Conservation (phyloP, 768 basidiomycete genomes). For the Suillus variegatus region DNA sequence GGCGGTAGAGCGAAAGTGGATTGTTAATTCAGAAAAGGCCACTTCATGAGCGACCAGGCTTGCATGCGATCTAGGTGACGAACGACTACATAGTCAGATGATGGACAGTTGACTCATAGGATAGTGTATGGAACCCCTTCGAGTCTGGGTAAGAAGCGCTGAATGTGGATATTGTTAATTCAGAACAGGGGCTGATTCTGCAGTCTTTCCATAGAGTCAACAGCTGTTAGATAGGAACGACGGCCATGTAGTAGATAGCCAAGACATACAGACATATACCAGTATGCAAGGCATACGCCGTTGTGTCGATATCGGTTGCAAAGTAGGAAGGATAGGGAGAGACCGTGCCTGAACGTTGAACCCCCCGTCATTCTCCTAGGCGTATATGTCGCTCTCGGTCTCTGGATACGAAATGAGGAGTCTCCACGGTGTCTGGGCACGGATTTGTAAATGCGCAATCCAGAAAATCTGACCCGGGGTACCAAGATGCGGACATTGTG, state of each 20-base stretch:
- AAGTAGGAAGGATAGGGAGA: neutral
- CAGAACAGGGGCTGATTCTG: neutral
- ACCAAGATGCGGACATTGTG: neutral
- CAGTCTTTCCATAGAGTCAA: neutral
- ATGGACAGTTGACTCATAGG: neutral
- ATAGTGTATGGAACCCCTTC: neutral
- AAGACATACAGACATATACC: neutral
- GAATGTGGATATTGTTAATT: neutral
- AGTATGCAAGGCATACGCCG: neutral
- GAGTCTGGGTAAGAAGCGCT: neutral
- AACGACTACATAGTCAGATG: neutral
- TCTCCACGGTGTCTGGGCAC: neutral
- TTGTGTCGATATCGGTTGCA: neutral
- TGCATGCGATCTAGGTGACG: neutral
- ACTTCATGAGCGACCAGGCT: neutral
- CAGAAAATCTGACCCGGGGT: neutral
- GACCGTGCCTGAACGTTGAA: constrained; percentile 57
- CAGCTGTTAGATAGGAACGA: neutral
- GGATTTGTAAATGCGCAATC: neutral
- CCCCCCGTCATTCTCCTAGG: constrained; percentile 36
- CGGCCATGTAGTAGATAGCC: neutral
- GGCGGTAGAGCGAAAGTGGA: neutral
- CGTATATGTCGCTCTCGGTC: neutral
- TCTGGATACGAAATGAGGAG: neutral
- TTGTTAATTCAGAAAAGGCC: neutral